Evolutionary conservation across 495 filamentous ascomycete genomes (phyloP), one percentile per base, ranked within the genome.

Genomic region (Haplographium delicatum): DNA sequence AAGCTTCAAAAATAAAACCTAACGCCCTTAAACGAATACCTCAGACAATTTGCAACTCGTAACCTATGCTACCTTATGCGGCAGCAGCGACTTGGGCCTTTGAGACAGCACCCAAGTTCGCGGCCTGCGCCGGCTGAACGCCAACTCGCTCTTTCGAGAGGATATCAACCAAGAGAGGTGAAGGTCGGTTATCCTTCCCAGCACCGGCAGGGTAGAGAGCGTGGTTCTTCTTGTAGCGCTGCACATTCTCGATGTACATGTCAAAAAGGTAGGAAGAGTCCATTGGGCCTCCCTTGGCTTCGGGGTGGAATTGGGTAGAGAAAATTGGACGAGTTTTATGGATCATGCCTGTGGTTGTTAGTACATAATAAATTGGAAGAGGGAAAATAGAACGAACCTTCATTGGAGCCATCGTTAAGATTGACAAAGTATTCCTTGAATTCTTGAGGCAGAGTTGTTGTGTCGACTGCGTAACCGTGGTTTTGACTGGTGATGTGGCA

Each of bases 401-500:
- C 91, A 66, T 97, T 97, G 71, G 81, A 86, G 27, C 84, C 84
- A 62, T 98, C 93, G 71, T 96, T 96, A 50, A 96, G 76, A 76
- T 98, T 98, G 61, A 93, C 81, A 63, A 97, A 97, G 73, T 95
- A 96, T 63, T 95, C 91, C 75, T 91, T 93, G 82, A 87, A 99
- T 43, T 97, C 87, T 25, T 67, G 71, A 20, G 85, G 78, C 18
- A 99, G 76, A 8, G 89, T 96, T 46, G 73, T 74, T 8, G 89
- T 80, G 62, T 97, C 93, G 38, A 99, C 90, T 15, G 93, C 93
- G 62, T 99, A 99, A 38, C 93, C 93, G 69, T 99, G 93, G 72
- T 99, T 98, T 75, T 98, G 93, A 61, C 80, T 86, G 38, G 93
- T 97, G 71, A 97, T 97, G 73, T 97, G 93, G 82, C 91, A 97